A percentile compares a stretch with the other conserved stretches of the same genome.
Conservation (phyloP, 331 rosid genomes). For the Stylosanthes scabra region DNA sequence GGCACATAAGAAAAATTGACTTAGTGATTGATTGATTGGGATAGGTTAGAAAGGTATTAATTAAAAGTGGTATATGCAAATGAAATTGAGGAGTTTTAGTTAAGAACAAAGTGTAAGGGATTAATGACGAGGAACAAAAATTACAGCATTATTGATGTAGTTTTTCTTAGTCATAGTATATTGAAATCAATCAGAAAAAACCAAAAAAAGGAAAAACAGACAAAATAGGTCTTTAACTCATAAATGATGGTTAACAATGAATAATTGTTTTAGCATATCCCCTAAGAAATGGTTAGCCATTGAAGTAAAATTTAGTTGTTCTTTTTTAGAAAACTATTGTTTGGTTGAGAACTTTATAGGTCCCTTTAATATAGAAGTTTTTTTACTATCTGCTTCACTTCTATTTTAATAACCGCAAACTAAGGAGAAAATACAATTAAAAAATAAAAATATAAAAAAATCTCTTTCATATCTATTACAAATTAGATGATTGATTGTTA, state of each 20-base stretch:
- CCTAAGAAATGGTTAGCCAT: slow-evolving; percentile 44
- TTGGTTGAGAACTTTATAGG: slow-evolving; percentile 50
- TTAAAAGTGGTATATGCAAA: neutral
- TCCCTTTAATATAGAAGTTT: slow-evolving; percentile 56
- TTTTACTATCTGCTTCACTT: slow-evolving; percentile 18
- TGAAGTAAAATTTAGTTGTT: slow-evolving; percentile 38
- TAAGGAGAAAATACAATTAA: neutral
- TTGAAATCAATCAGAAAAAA: slow-evolving; percentile 32
- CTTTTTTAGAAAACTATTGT: slow-evolving; percentile 42
- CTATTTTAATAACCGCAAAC: slow-evolving; percentile 22
- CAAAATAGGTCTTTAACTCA: slow-evolving; percentile 41
- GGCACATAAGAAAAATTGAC: neutral
- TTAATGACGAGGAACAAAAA: slow-evolving; percentile 1
- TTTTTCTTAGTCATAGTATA: slow-evolving; percentile 14
- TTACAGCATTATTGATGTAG: neutral
- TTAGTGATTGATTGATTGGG: neutral
- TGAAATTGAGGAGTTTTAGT: slow-evolving; percentile 15
- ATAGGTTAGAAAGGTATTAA: slow-evolving; percentile 14
- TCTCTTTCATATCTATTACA: slow-evolving; percentile 3
- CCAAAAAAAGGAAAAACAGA: slow-evolving; percentile 37
- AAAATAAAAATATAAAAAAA: neutral
- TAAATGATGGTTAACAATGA: slow-evolving; percentile 28
- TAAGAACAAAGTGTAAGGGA: slow-evolving; percentile 12
- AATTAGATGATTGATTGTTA: neutral
- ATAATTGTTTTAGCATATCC: slow-evolving; percentile 31